phyloP scores from a whole-genome alignment of 164 flowering plant species.

The Dillenia turbinata region DNA sequence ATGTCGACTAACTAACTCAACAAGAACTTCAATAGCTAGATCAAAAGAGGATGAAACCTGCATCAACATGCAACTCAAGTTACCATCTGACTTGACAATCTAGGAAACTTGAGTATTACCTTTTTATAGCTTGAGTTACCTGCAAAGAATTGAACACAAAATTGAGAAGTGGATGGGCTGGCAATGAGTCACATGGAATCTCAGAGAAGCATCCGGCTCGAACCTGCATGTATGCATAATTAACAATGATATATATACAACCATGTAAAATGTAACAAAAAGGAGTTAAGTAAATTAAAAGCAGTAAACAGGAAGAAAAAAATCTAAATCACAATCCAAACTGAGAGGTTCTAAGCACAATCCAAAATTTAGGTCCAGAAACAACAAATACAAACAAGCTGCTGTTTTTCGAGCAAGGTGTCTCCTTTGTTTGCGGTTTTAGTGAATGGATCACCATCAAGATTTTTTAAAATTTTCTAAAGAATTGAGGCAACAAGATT shows the following conservation, averaged over 20 bases:
- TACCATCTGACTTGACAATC: neutral
- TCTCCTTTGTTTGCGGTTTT: too few relatives aligned
- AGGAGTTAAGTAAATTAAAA: neutral
- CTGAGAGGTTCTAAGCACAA: too few relatives aligned
- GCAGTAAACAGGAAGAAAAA: neutral
- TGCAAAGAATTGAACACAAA: conserved; percentile 81
- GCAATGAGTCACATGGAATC: conserved; percentile 55
- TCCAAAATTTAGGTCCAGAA: too few relatives aligned
- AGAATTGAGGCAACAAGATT: too few relatives aligned
- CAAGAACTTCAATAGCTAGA: conserved; percentile 83
- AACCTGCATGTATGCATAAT: conserved; percentile 36
- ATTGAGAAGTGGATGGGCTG: conserved; percentile 82
- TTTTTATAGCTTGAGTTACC: conserved; percentile 25
- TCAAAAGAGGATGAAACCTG: conserved; percentile 82
- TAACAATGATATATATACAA: too few relatives aligned
- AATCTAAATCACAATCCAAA: neutral
- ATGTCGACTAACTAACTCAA: conserved; percentile 78
- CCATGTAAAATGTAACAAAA: too few relatives aligned
- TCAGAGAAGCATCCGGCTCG: conserved; percentile 88
- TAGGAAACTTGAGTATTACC: neutral
- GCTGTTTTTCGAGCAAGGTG: too few relatives aligned
- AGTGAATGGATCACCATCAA: too few relatives aligned
- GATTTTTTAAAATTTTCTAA: too few relatives aligned
- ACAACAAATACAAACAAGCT: too few relatives aligned
- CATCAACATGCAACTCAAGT: neutral